Percentiles rank a stretch among this genome's conserved stretches.
These are phyloP conservation scores for Plasmodium gallinaceum DNA, from an alignment of 169 alveolate genomes.

Conservation along the genomic window DNA sequence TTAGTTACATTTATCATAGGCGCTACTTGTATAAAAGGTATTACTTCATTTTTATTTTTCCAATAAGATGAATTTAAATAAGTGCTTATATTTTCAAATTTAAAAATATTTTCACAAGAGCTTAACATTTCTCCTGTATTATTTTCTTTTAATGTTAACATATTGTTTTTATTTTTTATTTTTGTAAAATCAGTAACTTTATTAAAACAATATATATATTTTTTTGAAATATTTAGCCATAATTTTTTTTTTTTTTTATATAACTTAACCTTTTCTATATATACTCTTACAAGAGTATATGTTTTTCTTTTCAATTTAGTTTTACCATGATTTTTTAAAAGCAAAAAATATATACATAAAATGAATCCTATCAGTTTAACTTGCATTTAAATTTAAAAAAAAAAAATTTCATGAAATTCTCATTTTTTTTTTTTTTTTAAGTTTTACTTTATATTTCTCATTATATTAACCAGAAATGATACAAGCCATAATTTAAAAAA, in stretches of 20 bases:
- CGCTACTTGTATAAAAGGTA: constrained; percentile 91
- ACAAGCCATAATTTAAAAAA: not conserved
- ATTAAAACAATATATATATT: not conserved
- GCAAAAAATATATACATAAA: constrained; percentile 25
- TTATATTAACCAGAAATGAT: not conserved
- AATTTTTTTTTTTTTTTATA: constrained; percentile 18
- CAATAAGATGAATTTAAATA: constrained; percentile 8
- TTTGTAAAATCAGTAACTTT: not conserved
- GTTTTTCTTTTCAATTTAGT: constrained; percentile 25
- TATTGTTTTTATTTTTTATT: constrained; percentile 2
- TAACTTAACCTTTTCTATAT: constrained; percentile 1
- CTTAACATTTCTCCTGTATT: constrained; percentile 21
- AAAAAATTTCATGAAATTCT: no score
- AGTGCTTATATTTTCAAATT: constrained; percentile 41
- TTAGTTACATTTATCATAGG: constrained; percentile 97
- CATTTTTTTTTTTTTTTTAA: not conserved
- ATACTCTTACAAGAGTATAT: constrained; percentile 55
- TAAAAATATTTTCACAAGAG: constrained; percentile 22
- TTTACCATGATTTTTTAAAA: constrained; percentile 32
- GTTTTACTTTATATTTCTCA: no score
- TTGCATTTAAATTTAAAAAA: constrained; percentile 24
- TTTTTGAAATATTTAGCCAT: not conserved
- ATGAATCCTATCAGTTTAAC: constrained; percentile 3
- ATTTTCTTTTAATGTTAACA: constrained; percentile 21
- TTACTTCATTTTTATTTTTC: constrained; percentile 10